A percentile compares a stretch with the other conserved stretches of the same genome.
Conservation (phyloP, 805 yeast genomes). For the Suhomyces pyralidae region DNA sequence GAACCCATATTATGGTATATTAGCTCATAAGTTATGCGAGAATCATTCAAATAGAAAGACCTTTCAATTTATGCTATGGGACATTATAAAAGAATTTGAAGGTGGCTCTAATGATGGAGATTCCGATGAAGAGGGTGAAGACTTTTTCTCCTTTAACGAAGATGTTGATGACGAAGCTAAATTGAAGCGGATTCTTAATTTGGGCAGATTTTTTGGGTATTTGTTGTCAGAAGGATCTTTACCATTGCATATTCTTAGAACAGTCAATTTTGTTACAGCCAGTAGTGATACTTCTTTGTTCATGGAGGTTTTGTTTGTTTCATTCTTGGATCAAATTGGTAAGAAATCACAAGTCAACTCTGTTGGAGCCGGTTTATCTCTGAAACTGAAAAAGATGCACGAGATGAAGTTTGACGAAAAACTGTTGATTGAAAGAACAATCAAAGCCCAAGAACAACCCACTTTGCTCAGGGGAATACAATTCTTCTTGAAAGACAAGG, state of each 20-base stretch:
- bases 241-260: slow-evolving; percentile 69
- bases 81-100: slow-evolving; percentile 69
- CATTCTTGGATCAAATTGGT: slow-evolving; percentile 62
- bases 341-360: slow-evolving; percentile 54
- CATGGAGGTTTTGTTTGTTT: slow-evolving; percentile 68
- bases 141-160: slow-evolving; percentile 33
- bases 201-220: slow-evolving; percentile 79
- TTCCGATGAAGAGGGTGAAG: slow-evolving; percentile 40
- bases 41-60: slow-evolving; percentile 74
- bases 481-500: slow-evolving; percentile 50
- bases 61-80: slow-evolving; percentile 90
- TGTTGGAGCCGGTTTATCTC: slow-evolving; percentile 42
- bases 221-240: slow-evolving; percentile 71
- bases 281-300: slow-evolving; percentile 64
- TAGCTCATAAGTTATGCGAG: slow-evolving; percentile 75
- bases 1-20: slow-evolving; percentile 85
- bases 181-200: slow-evolving; percentile 59
- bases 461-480: slow-evolving; percentile 64
- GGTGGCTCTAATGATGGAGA: slow-evolving; percentile 33
- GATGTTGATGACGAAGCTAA: slow-evolving; percentile 52
- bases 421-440: slow-evolving; percentile 44
- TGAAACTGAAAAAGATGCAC: slow-evolving; percentile 23
- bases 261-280: slow-evolving; percentile 69
- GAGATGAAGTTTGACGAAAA: slow-evolving; percentile 47
- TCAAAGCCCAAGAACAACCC: slow-evolving; percentile 57